Base-by-base conservation (phyloP, 148 eudicot genomes). In the Chenopodium quinoa region DNA sequence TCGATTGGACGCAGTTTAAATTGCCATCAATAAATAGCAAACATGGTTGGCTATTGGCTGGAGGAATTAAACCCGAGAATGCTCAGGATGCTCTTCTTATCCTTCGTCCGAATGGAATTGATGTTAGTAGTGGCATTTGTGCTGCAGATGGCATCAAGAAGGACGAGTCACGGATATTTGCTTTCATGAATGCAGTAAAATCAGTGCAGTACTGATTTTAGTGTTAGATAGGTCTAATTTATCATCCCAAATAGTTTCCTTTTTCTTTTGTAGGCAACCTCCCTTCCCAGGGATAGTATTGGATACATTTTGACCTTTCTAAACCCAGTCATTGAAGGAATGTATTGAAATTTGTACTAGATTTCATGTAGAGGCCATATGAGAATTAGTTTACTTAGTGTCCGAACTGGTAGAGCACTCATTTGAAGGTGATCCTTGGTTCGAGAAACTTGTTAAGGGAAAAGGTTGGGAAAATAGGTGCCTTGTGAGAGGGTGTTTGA, bases 41-140 rank as follows among this genome's bases (percentile, higher is more conserved):
- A 85, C 69, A 89, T 25, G 98, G 98, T 32, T 95, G 98, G 98
- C 90, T 95, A 48, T 81, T 95, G 80, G 98, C 98, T 0, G 98
- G 98, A 60, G 98, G 97, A 82, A 93, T 95, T 40, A 85, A 83
- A 73, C 92, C 97, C 0, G 88, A 90, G 31, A 95, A 95, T 60
- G 97, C 82, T 13, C 67, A 79, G 60, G 86, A 93, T 79, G 97
- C 97, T 29, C 84, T 91, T 74, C 67, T 87, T n/a, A 89, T 88
- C 63, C 94, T 95, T 12, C 89, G 29, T 77, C 98, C 98, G 20
- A 80, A 86, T 23, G 98, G 98, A 73, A 78, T 95, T 71, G 98
- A 94, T 86, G 98, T 94, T 14, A 95, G 98, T 65, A 95, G 98
- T 68, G 97, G 98, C 64, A 92, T 95, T 80, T 95, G 98, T 78